Evolutionary conservation across 371 early-diverging fungal genomes (phyloP), one percentile per base, ranked within the genome.

Genomic region (Conidiobolus incongruus): DNA sequence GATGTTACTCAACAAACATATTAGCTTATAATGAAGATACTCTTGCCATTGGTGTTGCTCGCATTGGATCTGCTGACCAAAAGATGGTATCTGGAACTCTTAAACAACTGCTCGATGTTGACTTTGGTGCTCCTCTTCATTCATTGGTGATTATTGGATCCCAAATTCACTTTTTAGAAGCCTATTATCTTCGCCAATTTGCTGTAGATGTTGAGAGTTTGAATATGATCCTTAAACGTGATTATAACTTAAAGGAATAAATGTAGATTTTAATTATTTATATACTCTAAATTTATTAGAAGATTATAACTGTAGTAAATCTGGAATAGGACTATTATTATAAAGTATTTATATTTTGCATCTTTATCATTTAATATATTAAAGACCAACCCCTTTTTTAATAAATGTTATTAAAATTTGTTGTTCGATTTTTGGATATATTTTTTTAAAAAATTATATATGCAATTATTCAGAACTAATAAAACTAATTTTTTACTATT

Each of bases 51-150:
- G 98, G 87, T 28, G 72, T 96, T 45, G 91, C 92, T 16, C 78
- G 98, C 23, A 73, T 98, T 45, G 98, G 98, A 2, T 71, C 77
- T 12, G 52, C 67, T 0, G 76, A 76, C 17, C 63, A 75, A 52
- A 59, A 83, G 40, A 72, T 84, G 47, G 62, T 62, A n/a, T 77
- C 84, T 23, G 98, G 92, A 22, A 88, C 89, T 3, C 66, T 96
- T 44, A 59, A 66, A 33, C 81, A 94, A 52, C 61, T 98, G 37
- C 47, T 72, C 10, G 56, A 69, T 5, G 72, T 60, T 4, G 96
- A 95, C 50, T 91, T 95, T 65, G 99, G 99, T 5, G 70, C 66
- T 19, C 99, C 99, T 29, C 62, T 99, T 49, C 99, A 99, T 62
- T 94, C 96, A 15, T 63, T 99, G 12, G 88, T 99, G 13, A 48